A percentile compares a stretch with the other conserved stretches of the same genome.
Evolutionary conservation across 352 stramenopile species (phyloP).

Genomic region (Pythium vanterpoolii): DNA sequence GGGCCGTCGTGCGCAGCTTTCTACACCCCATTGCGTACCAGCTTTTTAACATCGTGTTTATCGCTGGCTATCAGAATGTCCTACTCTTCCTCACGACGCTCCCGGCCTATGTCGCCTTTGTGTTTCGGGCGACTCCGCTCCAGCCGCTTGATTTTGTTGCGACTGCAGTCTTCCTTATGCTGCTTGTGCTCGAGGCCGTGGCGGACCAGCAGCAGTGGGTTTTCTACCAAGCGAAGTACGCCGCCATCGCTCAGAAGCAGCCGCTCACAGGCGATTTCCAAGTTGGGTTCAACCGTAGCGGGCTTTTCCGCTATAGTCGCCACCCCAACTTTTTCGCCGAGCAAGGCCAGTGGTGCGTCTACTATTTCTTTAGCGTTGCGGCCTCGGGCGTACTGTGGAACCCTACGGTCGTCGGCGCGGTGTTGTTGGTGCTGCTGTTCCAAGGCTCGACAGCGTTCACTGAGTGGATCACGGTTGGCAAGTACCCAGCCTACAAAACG

Average conservation of each 20-base stretch:
- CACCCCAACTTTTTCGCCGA: conserved; percentile 95
- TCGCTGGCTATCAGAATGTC: conserved; percentile 88
- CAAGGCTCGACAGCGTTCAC: conserved; percentile 88
- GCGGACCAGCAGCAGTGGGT: conserved; percentile 92
- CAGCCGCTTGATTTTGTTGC: conserved; percentile 69
- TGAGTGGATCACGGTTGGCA: conserved; percentile 84
- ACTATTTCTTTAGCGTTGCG: conserved; percentile 88
- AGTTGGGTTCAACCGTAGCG: conserved; percentile 78
- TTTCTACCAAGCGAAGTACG: conserved; percentile 90
- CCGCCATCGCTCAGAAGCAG: conserved; percentile 42
- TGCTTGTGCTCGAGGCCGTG: conserved; percentile 77
- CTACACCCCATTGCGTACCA: conserved; percentile 85
- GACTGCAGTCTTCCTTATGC: conserved; percentile 54
- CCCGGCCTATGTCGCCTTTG: conserved; percentile 68
- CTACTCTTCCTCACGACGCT: conserved; percentile 78
- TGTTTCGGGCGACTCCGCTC: conserved; percentile 38
- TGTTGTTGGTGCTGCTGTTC: conserved; percentile 87
- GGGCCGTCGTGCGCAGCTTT: conserved; percentile 74
- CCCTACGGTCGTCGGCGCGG: conserved; percentile 70
- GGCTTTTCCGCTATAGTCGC: conserved; percentile 89
- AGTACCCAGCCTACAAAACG: conserved; percentile 87
- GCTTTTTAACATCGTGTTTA: conserved; percentile 91
- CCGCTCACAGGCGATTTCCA: conserved; percentile 67
- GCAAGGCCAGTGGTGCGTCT: conserved; percentile 88
- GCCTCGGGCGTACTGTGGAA: conserved; percentile 52